These are phyloP conservation scores for Candolleomyces efflorescens DNA, from an alignment of 768 basidiomycete species.

Conservation along the genomic window DNA sequence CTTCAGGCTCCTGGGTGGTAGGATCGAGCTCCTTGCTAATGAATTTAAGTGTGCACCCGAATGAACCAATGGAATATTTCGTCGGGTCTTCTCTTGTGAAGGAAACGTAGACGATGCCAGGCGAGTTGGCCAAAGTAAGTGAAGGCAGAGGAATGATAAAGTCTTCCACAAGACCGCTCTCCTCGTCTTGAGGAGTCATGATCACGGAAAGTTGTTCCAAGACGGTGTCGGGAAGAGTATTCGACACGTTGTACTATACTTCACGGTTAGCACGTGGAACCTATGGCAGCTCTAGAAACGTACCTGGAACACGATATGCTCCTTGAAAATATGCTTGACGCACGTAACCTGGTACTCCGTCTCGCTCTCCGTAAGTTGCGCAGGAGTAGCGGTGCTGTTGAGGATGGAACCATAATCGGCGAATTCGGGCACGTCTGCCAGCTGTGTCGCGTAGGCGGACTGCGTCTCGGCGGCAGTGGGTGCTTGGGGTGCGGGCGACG, in stretches of 20 bases:
- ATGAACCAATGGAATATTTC: slow-evolving; percentile 77
- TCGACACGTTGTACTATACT: slow-evolving; percentile 89
- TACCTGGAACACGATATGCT: slow-evolving; percentile 96
- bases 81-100: slow-evolving; percentile 82
- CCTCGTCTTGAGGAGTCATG: slow-evolving; percentile 78
- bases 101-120: slow-evolving; percentile 89
- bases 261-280: slow-evolving; percentile 8
- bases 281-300: slow-evolving; percentile 14
- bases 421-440: slow-evolving; percentile 84
- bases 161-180: slow-evolving; percentile 79
- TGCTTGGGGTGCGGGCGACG: slow-evolving; percentile 58
- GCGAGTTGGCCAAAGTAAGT: slow-evolving; percentile 64
- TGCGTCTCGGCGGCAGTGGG: slow-evolving; percentile 86
- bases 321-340: slow-evolving; percentile 95
- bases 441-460: slow-evolving; percentile 82
- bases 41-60: slow-evolving; percentile 90
- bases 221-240: slow-evolving; percentile 93
- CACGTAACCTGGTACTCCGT: slow-evolving; percentile 97
- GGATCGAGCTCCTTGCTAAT: slow-evolving; percentile 98
- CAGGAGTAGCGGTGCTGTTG: slow-evolving; percentile 76
- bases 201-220: slow-evolving; percentile 92
- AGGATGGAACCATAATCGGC: slow-evolving; percentile 80
- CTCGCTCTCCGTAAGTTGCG: slow-evolving; percentile 90
- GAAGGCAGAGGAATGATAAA: slow-evolving; percentile 86
- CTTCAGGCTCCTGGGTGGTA: slow-evolving; percentile 90